A percentile compares a stretch with the other conserved stretches of the same genome.
These are phyloP conservation scores for Corymbia calophylla DNA, from an alignment of 441 rosid genomes.

Conservation along the genomic window DNA sequence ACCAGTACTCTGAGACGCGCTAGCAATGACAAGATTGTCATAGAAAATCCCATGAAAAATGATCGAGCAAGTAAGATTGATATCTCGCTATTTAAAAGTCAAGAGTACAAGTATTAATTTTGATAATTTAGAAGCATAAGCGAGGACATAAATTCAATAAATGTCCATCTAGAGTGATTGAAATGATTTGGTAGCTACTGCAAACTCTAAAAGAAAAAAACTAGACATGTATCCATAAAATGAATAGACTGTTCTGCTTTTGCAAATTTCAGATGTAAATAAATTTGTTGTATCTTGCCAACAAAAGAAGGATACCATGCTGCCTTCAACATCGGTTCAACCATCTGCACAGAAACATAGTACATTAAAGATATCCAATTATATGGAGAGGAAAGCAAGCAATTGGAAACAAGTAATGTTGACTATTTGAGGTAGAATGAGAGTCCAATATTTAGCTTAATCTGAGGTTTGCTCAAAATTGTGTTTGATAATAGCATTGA, in stretches of 20 bases:
- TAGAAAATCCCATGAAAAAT: constrained; percentile 69
- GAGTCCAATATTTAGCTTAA: not conserved
- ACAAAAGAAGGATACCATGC: constrained; percentile 49
- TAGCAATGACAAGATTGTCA: constrained; percentile 68
- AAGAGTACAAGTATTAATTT: constrained; percentile 10
- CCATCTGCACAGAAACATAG: constrained; percentile 50
- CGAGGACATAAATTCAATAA: not conserved
- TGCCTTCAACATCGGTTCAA: constrained; percentile 80
- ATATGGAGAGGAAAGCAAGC: not conserved
- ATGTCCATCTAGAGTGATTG: not conserved
- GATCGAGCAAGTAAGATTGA: constrained; percentile 74
- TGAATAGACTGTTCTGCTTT: not conserved
- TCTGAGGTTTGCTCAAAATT: not conserved
- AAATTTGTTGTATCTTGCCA: not conserved
- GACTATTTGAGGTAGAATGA: not conserved
- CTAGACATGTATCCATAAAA: not conserved
- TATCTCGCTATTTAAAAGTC: constrained; percentile 44
- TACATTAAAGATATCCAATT: not conserved
- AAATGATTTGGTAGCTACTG: not conserved
- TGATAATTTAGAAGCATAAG: not conserved
- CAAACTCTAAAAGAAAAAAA: not conserved
- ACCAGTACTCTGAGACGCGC: constrained; percentile 73
- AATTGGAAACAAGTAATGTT: not conserved
- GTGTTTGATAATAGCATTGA: not conserved
- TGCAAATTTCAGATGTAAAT: not conserved